Base-by-base conservation (phyloP, 345 rosid genomes). In the Arabis hirsuta region DNA sequence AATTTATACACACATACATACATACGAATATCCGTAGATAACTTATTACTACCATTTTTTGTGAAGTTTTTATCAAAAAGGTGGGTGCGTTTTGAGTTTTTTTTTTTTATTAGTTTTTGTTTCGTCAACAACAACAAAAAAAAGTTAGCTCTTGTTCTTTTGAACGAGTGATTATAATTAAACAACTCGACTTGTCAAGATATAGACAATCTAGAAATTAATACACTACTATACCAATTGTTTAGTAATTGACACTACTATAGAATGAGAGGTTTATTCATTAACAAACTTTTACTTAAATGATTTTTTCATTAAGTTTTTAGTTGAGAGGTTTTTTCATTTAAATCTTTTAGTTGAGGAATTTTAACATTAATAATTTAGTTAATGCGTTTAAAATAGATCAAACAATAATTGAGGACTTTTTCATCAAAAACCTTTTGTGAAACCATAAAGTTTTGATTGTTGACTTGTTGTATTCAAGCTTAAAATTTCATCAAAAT, bases 361-460 rank as follows among this genome's bases (percentile, higher is more conserved):
- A 16, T 16, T 16, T 16, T 16, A 16, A 16, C 16, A 16, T 16
- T 16, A 16, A 16, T 16, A 16, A 16, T 16, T 16, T 16, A 16
- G 16, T 16, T 16, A 0, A 0, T 16, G 16, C 16, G 16, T 16
- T 16, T 16, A 16, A 16, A 16, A 16, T 16, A 16, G 16, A 16
- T 16, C 16, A 16, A 16, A 16, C 16, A 16, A 16, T 16, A 16
- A 16, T 16, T 16, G 16, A 16, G 16, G 16, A 0, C 16, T 16
- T 16, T 16, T 16, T 16, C 16, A 16, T 16, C 16, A 16, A 16
- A 16, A 16, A 16, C 16, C 16, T 0, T 16, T 22, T 22, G 24
- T 22, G 24, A 51, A 7, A 26, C 34, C 61, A 66, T 26, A 39
- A 66, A 52, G 14, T 27, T 66, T 29, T 52, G 9, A 38, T 39